Evolutionary conservation across 257 asterid genomes (phyloP).

Genomic region (Rehmannia glutinosa): DNA sequence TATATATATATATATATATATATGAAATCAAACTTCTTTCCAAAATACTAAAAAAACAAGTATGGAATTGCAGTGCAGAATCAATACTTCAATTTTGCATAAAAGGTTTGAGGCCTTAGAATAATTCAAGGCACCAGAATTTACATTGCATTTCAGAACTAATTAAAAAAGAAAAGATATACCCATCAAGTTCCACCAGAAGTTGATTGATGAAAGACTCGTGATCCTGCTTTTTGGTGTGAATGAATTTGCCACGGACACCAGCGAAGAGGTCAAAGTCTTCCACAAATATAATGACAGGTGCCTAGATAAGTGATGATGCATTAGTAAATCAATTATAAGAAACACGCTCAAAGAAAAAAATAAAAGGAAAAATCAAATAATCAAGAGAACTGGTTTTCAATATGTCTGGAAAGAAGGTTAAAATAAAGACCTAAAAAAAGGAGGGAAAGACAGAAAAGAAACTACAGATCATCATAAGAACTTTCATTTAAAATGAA

Average conservation of each 20-base stretch:
- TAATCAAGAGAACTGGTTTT: slow-evolving; percentile 2
- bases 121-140: background rate
- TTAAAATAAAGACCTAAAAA: background rate
- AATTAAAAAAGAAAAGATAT: slow-evolving; percentile 18
- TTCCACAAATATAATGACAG: slow-evolving; percentile 96
- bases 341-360: slow-evolving; percentile 8
- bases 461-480: background rate
- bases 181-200: slow-evolving; percentile 99
- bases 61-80: background rate
- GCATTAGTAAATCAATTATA: slow-evolving; percentile 21
- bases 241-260: slow-evolving; percentile 85
- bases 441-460: background rate
- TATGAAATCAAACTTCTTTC: background rate
- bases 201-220: slow-evolving; percentile 99
- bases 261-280: slow-evolving; percentile 99
- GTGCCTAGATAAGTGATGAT: slow-evolving; percentile 60
- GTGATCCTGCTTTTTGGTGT: slow-evolving; percentile 90
- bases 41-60: background rate
- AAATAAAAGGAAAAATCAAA: background rate
- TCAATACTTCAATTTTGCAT: background rate
- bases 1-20: background rate
- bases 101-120: background rate
- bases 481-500: background rate
- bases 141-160: slow-evolving; percentile 7
- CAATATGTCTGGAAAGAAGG: background rate